A percentile compares a stretch with the other conserved stretches of the same genome.
phyloP scores from a whole-genome alignment of 768 basidiomycete genomes.

The Pulveroboletus frians region DNA sequence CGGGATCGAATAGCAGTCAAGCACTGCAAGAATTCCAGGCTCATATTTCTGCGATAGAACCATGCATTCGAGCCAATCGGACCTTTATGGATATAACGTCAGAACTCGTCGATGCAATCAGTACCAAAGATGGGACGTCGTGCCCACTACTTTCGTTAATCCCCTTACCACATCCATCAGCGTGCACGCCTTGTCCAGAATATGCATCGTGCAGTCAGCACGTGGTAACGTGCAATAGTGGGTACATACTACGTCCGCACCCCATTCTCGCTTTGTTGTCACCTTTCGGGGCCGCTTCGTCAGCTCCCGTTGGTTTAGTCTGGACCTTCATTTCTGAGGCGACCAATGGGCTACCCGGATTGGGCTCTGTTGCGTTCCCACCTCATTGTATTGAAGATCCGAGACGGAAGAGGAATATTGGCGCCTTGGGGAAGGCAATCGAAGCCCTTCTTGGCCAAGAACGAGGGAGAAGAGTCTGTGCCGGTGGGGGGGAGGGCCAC shows the following conservation, averaged over 20 bases:
- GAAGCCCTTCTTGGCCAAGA: constrained; percentile 59
- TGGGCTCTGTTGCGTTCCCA: constrained; percentile 74
- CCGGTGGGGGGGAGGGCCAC: constrained; percentile 37
- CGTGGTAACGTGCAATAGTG: constrained; percentile 59
- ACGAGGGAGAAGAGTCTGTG: constrained; percentile 62
- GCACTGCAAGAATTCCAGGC: constrained; percentile 46
- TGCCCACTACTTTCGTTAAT: constrained; percentile 55
- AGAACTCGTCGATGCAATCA: constrained; percentile 23
- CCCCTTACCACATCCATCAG: constrained; percentile 52
- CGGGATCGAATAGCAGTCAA: constrained; percentile 54
- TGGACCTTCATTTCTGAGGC: constrained; percentile 45
- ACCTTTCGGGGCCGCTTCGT: constrained; percentile 35
- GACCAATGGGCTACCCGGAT: constrained; percentile 66
- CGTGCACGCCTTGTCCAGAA: constrained; percentile 69
- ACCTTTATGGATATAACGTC: constrained; percentile 39
- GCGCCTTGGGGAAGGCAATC: constrained; percentile 66
- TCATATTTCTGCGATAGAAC: constrained; percentile 42
- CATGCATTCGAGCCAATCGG: constrained; percentile 54
- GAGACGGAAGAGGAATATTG: constrained; percentile 65
- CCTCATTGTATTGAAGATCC: constrained; percentile 77
- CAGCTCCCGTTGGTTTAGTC: constrained; percentile 35
- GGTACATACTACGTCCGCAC: constrained; percentile 63
- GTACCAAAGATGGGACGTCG: constrained; percentile 30
- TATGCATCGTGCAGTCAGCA: constrained; percentile 58
- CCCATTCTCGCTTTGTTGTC: constrained; percentile 45